Evolutionary conservation across 257 asterid genomes (phyloP).

Genomic region (Solanum pimpinellifolium): DNA sequence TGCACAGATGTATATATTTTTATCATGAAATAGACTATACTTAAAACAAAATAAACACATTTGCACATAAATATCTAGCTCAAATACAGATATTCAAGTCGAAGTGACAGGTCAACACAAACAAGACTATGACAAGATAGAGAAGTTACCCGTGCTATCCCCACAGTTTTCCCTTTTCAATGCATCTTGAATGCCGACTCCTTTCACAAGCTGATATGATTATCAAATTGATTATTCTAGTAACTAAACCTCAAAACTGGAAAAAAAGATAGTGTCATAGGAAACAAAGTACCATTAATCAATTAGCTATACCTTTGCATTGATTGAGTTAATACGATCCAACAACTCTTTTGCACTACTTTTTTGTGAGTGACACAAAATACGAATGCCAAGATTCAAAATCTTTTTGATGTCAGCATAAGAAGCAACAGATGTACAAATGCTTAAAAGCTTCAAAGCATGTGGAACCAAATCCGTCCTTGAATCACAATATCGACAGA

Average conservation of each 20-base stretch:
- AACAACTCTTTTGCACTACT: slow-evolving; percentile 12
- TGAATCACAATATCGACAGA: slow-evolving; percentile 77
- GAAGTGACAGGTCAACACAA: too few species aligned
- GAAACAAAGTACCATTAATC: too few species aligned
- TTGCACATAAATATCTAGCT: too few species aligned
- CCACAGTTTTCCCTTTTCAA: too few species aligned
- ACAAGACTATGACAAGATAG: background rate
- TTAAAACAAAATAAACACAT: background rate
- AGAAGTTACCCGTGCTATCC: background rate
- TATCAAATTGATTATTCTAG: too few species aligned
- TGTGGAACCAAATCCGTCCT: slow-evolving; percentile 50
- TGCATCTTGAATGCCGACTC: too few species aligned
- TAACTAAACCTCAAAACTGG: too few species aligned
- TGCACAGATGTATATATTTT: background rate
- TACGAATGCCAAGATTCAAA: slow-evolving; percentile 29
- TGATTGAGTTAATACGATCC: too few species aligned
- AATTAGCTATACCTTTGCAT: too few species aligned
- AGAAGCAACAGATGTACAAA: slow-evolving; percentile 32
- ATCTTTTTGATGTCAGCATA: slow-evolving; percentile 33
- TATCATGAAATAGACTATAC: background rate
- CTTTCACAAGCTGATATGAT: too few species aligned
- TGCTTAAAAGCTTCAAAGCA: slow-evolving; percentile 30
- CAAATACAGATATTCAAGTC: too few species aligned
- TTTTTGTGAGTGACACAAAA: slow-evolving; percentile 42
- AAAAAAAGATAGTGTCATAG: too few species aligned